Evolutionary conservation across 331 rosid species (phyloP).

Genomic region (Malus hybrid): DNA sequence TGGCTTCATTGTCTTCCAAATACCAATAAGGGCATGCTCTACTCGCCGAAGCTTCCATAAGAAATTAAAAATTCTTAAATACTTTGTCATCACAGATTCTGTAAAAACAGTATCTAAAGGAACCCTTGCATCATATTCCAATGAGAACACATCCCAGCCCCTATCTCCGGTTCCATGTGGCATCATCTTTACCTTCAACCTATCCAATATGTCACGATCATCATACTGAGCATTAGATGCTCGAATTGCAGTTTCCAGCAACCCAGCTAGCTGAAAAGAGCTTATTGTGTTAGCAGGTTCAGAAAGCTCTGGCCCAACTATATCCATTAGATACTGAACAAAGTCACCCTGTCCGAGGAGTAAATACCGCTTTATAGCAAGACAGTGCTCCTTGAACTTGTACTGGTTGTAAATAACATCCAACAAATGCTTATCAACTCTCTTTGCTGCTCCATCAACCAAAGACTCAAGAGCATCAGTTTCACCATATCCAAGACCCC

Average conservation of each 20-base stretch:
- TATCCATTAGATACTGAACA: conserved; percentile 94
- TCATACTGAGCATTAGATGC: conserved; percentile 95
- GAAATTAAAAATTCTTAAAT: conserved; percentile 83
- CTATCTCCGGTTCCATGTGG: conserved; percentile 90
- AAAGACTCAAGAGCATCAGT: conserved; percentile 87
- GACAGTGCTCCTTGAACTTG: conserved; percentile 93
- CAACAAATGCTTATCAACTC: conserved; percentile 86
- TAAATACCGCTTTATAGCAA: conserved; percentile 87
- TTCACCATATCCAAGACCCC: conserved; percentile 88
- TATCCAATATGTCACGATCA: conserved; percentile 87
- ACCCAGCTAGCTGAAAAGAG: conserved; percentile 84
- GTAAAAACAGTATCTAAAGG: conserved; percentile 89
- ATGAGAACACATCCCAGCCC: conserved; percentile 97
- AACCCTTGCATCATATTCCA: conserved; percentile 87
- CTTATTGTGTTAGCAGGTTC: conserved; percentile 96
- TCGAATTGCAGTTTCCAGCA: conserved; percentile 86
- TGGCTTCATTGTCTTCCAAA: conserved; percentile 97
- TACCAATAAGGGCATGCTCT: conserved; percentile 94
- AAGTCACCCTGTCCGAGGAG: conserved; percentile 96
- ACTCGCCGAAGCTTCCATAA: conserved; percentile 95
- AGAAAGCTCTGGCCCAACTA: conserved; percentile 93
- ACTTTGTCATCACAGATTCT: conserved; percentile 88
- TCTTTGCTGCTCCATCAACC: conserved; percentile 86
- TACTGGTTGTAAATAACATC: conserved; percentile 74
- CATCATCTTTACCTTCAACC: conserved; percentile 93